Base-by-base conservation (phyloP, 805 yeast species). In the Candida awuae region DNA sequence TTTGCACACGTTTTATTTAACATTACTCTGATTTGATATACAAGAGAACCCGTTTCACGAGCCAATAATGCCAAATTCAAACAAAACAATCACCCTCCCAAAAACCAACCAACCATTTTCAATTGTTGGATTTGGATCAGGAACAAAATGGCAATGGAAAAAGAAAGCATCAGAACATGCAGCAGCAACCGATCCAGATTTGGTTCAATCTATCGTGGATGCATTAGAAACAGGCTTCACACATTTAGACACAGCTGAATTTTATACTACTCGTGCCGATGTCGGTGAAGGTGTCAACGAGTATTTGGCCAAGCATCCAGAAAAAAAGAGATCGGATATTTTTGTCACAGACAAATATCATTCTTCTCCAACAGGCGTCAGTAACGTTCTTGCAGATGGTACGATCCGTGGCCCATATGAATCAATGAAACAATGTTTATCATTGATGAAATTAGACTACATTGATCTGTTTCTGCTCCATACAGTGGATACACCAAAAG, bases 211-310 rank as follows among this genome's bases (percentile, higher is more conserved):
- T 12, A 45, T 77, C 23, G 49, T 57, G 9, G 47, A 52, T 10
- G 79, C 84, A 3, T 49, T 79, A 23, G 56, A 68, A 8, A 48
- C 54, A 13, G 84, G 84, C 0, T 73, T 71, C 54, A 63, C 56
- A 27, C 84, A 77, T 53, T 56, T 79, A 28, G 86, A 79, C 50
- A 75, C 80, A 3, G 84, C 85, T 1, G 83, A 79, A 46, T 59
- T 67, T 13, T 79, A 79, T 54, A 65, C 70, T 16, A 79, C 84
- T 7, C 73, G 75, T 43, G 54, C 51, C 6, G 84, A 78, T 49
- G 70, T 78, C 36, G 82, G 77, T n/a, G 66, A 52, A 22, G 84
- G 77, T 1, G 43, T 77, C 25, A 61, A 60, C 35, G 53, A 59
- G 32, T 54, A 67, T 1, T 70, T 45, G 12, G 8, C 13, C 3